Evolutionary conservation across 2,329 filamentous ascomycete species (phyloP).

Genomic region (Cadophora sp.): DNA sequence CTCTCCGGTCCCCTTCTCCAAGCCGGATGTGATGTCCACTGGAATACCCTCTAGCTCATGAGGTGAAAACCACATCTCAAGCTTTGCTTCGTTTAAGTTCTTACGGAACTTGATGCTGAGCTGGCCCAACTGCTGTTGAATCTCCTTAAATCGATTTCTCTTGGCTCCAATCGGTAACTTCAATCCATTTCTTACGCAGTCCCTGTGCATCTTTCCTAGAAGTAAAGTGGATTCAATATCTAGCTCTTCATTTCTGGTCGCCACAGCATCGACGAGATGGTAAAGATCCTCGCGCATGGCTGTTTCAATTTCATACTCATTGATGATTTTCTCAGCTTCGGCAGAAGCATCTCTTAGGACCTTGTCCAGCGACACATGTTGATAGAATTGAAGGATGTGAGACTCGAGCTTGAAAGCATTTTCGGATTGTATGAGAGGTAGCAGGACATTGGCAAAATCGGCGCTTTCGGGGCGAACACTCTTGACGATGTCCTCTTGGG

Average conservation of each 20-base stretch:
- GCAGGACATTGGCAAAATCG: constrained; percentile 55
- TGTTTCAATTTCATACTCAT: constrained; percentile 76
- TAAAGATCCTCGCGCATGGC: constrained; percentile 82
- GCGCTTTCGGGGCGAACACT: constrained; percentile 56
- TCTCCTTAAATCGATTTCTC: not conserved
- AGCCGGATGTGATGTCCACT: not conserved
- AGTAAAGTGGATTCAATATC: constrained; percentile 71
- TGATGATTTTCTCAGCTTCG: constrained; percentile 73
- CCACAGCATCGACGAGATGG: constrained; percentile 62
- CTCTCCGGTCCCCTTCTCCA: not conserved
- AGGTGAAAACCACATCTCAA: not conserved
- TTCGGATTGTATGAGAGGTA: constrained; percentile 75
- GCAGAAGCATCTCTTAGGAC: constrained; percentile 75
- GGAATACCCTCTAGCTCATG: not conserved
- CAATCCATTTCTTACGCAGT: constrained; percentile 76
- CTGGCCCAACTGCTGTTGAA: not conserved
- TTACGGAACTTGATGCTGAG: not conserved
- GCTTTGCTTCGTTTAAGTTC: not conserved
- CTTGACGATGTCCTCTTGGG: constrained; percentile 69
- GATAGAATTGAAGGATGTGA: constrained; percentile 70
- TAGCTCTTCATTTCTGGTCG: constrained; percentile 61
- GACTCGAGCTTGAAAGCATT: constrained; percentile 55
- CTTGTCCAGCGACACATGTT: constrained; percentile 72
- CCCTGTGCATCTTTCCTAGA: constrained; percentile 77
- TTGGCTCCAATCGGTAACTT: not conserved